Evolutionary conservation across 371 early-diverging fungal species (phyloP), one percentile per base, ranked within the genome.

Genomic region (Lichtheimia ramosa): DNA sequence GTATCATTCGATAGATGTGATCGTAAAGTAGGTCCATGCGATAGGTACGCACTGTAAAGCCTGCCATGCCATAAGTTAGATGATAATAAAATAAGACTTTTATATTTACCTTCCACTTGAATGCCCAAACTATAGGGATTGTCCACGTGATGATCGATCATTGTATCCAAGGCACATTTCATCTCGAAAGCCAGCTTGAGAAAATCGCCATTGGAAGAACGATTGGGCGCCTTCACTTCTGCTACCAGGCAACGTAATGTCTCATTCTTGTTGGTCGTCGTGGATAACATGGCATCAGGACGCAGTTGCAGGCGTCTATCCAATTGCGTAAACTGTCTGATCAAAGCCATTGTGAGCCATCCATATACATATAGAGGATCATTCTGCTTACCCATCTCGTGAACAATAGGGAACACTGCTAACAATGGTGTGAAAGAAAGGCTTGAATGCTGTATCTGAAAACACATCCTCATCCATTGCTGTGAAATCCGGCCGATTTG

Each of bases 141-240:
- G 15, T 15, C 8, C 7, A 53, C 27, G 40, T 20, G 15, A 15
- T 40, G 15, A 5, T 28, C 40, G 2, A 53, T 20, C 53, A 40
- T 53, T 13, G 40, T 8, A 20, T 53, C 40, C n/a, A 40, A 40
- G 12, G 40, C 21, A 20, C 16, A 39, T 14, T 53, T 40, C 40
- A 40, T 53, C 21, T 53, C 53, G 40, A 39, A 15, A 12, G 53
- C 53, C 20, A 53, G 5, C 12, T 53, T 53, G 7, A 53, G 18
- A 21, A 53, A 53, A 53, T 40, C 53, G 16, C 40, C 40, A 21
- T 53, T 21, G 20, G 3, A 39, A 2, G 53, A 21, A 13, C 40
- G 28, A 18, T 13, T 16, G 7, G 34, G 40, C 13, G 41, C 18
- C 21, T 53, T 53, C 13, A 40, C 39, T 18, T 53, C 53, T 3